These are phyloP conservation scores for Meredithiella fracta DNA, from an alignment of 2,329 filamentous ascomycete species.

Conservation along the genomic window DNA sequence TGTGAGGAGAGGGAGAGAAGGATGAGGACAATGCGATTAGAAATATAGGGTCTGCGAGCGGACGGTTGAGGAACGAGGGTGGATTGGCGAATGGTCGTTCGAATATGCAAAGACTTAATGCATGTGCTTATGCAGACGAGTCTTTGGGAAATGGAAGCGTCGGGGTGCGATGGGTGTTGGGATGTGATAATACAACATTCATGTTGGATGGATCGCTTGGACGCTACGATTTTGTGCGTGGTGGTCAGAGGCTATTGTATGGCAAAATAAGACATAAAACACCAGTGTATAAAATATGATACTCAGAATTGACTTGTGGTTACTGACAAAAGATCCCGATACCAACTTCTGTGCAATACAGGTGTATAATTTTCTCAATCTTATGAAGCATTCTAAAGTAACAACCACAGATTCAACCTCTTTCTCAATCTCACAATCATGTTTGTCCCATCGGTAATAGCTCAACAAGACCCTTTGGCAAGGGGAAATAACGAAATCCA, in stretches of 20 bases:
- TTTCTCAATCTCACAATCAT: background rate
- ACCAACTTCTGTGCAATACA: no score
- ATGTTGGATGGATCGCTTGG: background rate
- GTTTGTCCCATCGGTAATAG: background rate
- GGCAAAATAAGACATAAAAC: background rate
- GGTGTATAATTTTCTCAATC: no score
- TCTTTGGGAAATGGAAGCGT: background rate
- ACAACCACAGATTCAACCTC: background rate
- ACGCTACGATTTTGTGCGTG: background rate
- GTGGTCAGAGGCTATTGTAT: background rate
- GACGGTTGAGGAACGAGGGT: background rate
- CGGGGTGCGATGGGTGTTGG: background rate
- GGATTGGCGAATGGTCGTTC: background rate
- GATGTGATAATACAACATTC: background rate
- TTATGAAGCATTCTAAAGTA: no score
- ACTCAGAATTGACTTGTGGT: no score
- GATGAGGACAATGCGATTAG: background rate
- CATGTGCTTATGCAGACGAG: background rate
- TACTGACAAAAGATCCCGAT: no score
- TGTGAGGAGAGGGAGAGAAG: background rate
- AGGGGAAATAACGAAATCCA: background rate
- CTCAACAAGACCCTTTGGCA: background rate
- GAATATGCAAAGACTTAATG: slow-evolving; percentile 5
- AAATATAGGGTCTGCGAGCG: no score
- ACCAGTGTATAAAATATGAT: background rate